Evolutionary conservation across 768 basidiomycete species (phyloP), one percentile per base, ranked within the genome.

Genomic region (Paxillus involutus): DNA sequence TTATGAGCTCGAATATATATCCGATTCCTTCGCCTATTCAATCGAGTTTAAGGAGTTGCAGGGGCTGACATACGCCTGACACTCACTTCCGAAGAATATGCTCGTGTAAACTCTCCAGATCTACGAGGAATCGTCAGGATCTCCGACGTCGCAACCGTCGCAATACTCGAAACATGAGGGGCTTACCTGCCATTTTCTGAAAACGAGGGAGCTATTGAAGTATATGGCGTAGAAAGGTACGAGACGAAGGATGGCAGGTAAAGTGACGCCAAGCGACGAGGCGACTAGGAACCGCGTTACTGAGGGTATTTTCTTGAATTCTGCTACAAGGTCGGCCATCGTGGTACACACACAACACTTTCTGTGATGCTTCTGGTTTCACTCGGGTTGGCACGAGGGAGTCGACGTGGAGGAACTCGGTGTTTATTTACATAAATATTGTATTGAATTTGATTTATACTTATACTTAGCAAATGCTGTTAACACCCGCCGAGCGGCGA

Each of bases 251-350:
- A 88, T 65, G 26, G 80, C 73, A 0, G 89, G 79, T 1, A 85
- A 19, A 0, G 90, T 82, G 37, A 91, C 73, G 0, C 71, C 82
- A 3, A 89, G 63, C 2, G 83, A 80, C 2, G 89, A 86, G 19
- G 71, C 74, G 53, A 81, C 77, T 6, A 91, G 67, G 51, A 85
- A 83, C 32, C 92, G 83, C 6, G 92, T 93, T 36, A 94, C 86
- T 33, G 88, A 87, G 0, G 92, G 91, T 1, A 94, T 89, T 73
- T 91, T 92, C 61, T 77, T 81, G 49, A 93, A 69, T 73, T 92
- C 88, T 19, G 80, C 75, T 3, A 78, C 21, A 36, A 84, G 63
- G 16, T 74, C 71, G 47, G 78, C 71, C 81, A 82, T 82, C n/a
- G 48, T 53, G 51, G 41, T 52, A 3, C 14, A 41, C 24, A 24